These are phyloP conservation scores for Russula lepida DNA, from an alignment of 768 basidiomycete genomes.

Conservation along the genomic window DNA sequence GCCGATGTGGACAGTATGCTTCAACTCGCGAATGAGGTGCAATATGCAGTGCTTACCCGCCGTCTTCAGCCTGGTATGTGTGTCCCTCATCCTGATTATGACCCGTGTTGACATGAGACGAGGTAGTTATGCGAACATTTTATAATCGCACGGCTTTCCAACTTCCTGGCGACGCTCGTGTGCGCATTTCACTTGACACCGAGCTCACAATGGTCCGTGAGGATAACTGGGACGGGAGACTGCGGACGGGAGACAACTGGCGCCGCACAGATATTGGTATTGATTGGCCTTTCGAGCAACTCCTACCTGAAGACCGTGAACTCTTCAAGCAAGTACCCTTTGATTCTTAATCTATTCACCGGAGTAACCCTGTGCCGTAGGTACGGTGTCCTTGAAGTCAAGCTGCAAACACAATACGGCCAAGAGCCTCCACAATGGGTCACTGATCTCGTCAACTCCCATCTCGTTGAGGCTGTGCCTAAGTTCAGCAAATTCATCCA, in stretches of 20 bases:
- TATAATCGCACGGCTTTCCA: slow-evolving; percentile 99
- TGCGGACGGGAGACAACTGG: slow-evolving; percentile 85
- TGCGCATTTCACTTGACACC: slow-evolving; percentile 96
- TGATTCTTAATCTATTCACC: neutral
- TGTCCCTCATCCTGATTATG: neutral
- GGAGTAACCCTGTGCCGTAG: slow-evolving; percentile 26
- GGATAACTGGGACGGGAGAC: slow-evolving; percentile 87
- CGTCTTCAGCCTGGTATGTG: slow-evolving; percentile 71
- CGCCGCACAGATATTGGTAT: slow-evolving; percentile 89
- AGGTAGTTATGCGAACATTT: slow-evolving; percentile 86
- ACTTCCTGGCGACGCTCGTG: slow-evolving; percentile 95
- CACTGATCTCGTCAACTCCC: slow-evolving; percentile 87
- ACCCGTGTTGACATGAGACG: neutral
- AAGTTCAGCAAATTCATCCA: slow-evolving; percentile 99
- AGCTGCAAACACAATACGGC: slow-evolving; percentile 91
- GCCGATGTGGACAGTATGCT: slow-evolving; percentile 91
- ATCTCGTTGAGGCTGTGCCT: slow-evolving; percentile 94
- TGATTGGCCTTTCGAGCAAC: slow-evolving; percentile 79
- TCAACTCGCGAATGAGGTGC: slow-evolving; percentile 94
- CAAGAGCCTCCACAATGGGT: slow-evolving; percentile 97
- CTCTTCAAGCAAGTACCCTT: slow-evolving; percentile 65
- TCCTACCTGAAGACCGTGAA: slow-evolving; percentile 74
- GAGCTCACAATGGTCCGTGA: slow-evolving; percentile 91
- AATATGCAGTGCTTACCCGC: slow-evolving; percentile 80
- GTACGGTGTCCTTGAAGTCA: slow-evolving; percentile 94